Evolutionary conservation across 2,329 filamentous ascomycete genomes (phyloP).

Genomic region (Xylaria sp.): DNA sequence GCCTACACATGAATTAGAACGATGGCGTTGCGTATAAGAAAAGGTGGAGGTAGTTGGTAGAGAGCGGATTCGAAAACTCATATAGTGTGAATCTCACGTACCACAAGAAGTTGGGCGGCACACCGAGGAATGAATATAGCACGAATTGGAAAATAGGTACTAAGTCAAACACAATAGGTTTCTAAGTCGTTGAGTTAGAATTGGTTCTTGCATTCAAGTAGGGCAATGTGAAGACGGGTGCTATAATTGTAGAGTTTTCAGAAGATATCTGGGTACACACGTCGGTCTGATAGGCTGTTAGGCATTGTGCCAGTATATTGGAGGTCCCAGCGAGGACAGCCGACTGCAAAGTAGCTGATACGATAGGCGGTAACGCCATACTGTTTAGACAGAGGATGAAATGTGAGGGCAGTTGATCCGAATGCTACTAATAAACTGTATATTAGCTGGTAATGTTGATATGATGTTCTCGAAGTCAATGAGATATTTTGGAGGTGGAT

Average conservation of each 20-base stretch:
- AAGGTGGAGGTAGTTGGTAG: background rate
- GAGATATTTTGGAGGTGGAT: background rate
- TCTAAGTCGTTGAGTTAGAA: constrained; percentile 54
- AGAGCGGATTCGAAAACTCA: too few relatives aligned
- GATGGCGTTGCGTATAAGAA: background rate
- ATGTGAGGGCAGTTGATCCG: background rate
- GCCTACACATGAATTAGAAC: constrained; percentile 58
- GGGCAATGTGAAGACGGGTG: background rate
- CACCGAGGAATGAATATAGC: constrained; percentile 76
- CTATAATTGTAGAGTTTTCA: background rate
- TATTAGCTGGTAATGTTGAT: background rate
- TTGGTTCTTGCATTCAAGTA: background rate
- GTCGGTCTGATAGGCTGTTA: constrained; percentile 69
- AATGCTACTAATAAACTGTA: background rate
- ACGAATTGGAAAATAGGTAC: constrained; percentile 79
- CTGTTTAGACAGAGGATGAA: background rate
- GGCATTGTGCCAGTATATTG: constrained; percentile 77
- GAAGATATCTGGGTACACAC: constrained; percentile 54
- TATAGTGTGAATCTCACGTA: constrained; percentile 45
- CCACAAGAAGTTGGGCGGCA: constrained; percentile 88
- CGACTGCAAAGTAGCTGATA: constrained; percentile 72
- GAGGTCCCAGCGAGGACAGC: constrained; percentile 72
- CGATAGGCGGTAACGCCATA: constrained; percentile 61
- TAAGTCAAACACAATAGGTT: constrained; percentile 70
- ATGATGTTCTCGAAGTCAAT: background rate